Conservation (phyloP, 805 yeast genomes). For the Candida andamanensis region DNA sequence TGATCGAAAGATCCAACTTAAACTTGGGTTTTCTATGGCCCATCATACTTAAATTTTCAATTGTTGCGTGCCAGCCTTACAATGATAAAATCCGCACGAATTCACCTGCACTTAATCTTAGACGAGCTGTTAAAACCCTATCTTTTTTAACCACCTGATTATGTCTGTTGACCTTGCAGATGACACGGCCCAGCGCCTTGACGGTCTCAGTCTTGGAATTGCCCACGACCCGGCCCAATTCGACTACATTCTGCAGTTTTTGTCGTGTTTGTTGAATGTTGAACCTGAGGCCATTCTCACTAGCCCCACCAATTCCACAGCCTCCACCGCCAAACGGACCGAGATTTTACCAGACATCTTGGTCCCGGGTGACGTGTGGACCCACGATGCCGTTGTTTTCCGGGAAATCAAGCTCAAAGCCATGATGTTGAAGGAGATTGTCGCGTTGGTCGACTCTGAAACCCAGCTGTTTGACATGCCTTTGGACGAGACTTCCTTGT, state of each 20-base stretch:
- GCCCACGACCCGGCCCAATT: constrained; percentile 10
- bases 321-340: not conserved
- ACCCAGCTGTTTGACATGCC: constrained; percentile 5
- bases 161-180: too few relatives aligned
- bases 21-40: constrained; percentile 49
- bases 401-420: constrained; percentile 28
- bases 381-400: constrained; percentile 24
- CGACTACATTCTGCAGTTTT: constrained; percentile 10
- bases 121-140: too few relatives aligned
- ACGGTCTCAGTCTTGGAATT: too few relatives aligned
- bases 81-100: too few relatives aligned
- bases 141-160: too few relatives aligned
- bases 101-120: too few relatives aligned
- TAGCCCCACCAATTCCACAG: not conserved
- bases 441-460: constrained; percentile 23
- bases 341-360: constrained; percentile 30
- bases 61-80: too few relatives aligned
- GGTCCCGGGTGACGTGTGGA: constrained; percentile 36
- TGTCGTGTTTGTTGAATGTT: constrained; percentile 7
- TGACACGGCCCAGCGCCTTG: too few relatives aligned
- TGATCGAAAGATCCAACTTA: constrained; percentile 50
- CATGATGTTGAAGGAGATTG: constrained; percentile 27
- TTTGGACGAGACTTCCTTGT: constrained; percentile 23
- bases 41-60: not conserved
- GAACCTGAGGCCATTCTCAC: constrained; percentile 4